Base-by-base conservation (phyloP, 306 rosid species). In the Lupinus albus region DNA sequence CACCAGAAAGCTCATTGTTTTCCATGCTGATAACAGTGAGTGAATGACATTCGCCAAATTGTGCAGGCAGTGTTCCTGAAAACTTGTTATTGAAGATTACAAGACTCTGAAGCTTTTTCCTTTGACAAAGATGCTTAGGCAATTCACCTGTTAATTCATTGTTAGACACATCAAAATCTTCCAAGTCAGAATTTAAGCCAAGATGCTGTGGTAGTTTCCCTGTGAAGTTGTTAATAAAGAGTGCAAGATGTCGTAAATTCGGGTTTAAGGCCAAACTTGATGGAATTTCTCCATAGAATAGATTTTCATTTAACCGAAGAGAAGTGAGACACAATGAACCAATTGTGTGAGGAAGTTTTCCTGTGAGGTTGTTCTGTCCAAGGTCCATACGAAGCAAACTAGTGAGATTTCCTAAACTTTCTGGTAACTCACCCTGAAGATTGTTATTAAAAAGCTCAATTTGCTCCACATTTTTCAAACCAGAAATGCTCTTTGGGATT, bases 171-270 rank as follows among this genome's bases (percentile, higher is more conserved):
- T 93, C 97, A 15, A 93, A 48, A 1, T 76, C 83, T 2, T 1
- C 6, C 57, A 93, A 48, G 1, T 56, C 50, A 2, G 96, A 83
- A 64, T 80, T 28, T 11, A 49, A 68, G 11, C 97, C 99, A 1
- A 93, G 82, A 84, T 79, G 72, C 16, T 12, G 61, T 0, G 97
- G 92, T 0, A 93, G 51, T 16, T 56, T 46, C 5, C 97, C 96
- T 0, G 84, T 80, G 42, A 93, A 88, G 76, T 83, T 84, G 82
- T 93, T 93, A 66, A 88, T 88, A 68, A 88, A 93, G 78, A 90
- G 81, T 14, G 50, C 75, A 61, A 93, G 39, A 1, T 46, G 8
- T 0, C 5, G 3, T 20, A 93, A 81, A 16, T 86, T 68, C 3
- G 83, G 80, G 59, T 79, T 90, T 1, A 72, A 60, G 53, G 89